Base-by-base conservation (phyloP, 2,329 filamentous ascomycete genomes). In the Cryphonectria parasitica region DNA sequence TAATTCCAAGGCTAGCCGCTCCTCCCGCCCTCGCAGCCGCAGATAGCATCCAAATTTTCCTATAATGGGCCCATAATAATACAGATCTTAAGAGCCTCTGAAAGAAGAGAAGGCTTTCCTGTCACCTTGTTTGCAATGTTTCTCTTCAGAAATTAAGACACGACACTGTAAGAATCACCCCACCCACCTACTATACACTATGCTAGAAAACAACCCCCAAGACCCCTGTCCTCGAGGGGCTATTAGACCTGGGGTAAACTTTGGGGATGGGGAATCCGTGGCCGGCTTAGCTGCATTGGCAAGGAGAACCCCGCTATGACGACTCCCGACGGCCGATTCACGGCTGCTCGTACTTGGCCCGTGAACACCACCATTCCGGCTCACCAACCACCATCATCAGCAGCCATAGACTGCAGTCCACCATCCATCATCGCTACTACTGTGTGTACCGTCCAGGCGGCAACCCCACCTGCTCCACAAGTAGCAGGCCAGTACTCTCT, bases 251-350 rank as follows among this genome's bases (percentile, higher is more conserved):
- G 61, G 61, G 61, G 61, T 58, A 58, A 64, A 63, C 28, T 64
- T 64, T 45, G 61, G 61, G 61, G 61, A 64, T 45, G 61, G 61
- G 41, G 61, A 64, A 64, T 25, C n/a, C 36, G 41, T 39, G 19
- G 45, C 28, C 15, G 34, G 19, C 64, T 66, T 28, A 39, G 64
- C 45, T 28, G 34, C n/a, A 67, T 39, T 64, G 39, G 61, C 36
- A 45, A 64, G 49, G 49, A 58, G 25, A 45, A 43, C 65, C 65
- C 65, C 65, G 65, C 65, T 67, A 67, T 67, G 65, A 67, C 65
- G 65, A 49, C 65, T 10, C 25, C 63, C 63, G 63, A 64, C 17
- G 65, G 65, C 65, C 65, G 65, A 41, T 67, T n/a, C 19, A 31
- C 52, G 65, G 52, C n/a, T 54, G 64, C 49, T 36, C 39, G 11